Evolutionary conservation across 208 protist genomes (phyloP).

Genomic region (Blastocrithidia nonstop): DNA sequence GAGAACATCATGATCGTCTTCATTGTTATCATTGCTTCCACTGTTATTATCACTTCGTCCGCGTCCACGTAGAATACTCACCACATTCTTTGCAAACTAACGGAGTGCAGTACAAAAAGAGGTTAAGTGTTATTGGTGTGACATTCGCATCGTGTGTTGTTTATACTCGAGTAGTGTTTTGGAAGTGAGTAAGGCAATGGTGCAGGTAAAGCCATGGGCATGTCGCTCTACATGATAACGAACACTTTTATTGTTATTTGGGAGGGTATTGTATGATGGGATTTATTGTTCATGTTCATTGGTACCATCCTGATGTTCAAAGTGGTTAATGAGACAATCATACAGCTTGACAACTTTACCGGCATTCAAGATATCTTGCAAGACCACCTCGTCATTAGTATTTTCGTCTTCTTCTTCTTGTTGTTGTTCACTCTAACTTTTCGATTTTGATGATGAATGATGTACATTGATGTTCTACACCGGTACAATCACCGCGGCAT

Average conservation of each 20-base stretch:
- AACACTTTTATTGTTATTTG: constrained; percentile 12
- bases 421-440: no score
- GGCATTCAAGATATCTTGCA: constrained; percentile 34
- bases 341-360: constrained; percentile 29
- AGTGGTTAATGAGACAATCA: constrained; percentile 49
- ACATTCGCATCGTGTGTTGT: constrained; percentile 59
- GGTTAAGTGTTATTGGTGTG: constrained; percentile 38
- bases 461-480: constrained; percentile 39
- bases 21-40: constrained; percentile 9
- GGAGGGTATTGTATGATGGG: background rate
- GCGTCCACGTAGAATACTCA: constrained; percentile 29
- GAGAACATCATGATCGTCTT: constrained; percentile 4
- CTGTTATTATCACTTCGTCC: constrained; percentile 14
- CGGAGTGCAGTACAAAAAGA: constrained; percentile 39
- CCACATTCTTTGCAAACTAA: constrained; percentile 34
- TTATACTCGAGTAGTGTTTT: constrained; percentile 20
- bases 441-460: no score
- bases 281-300: background rate
- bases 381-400: constrained; percentile 47
- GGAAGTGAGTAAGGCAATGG: constrained; percentile 70
- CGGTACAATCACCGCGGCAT: constrained; percentile 73
- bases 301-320: background rate
- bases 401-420: no score
- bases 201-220: constrained; percentile 22
- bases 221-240: constrained; percentile 47